Base-by-base conservation (phyloP, 2,329 filamentous ascomycete genomes). In the Fusarium acutatum region DNA sequence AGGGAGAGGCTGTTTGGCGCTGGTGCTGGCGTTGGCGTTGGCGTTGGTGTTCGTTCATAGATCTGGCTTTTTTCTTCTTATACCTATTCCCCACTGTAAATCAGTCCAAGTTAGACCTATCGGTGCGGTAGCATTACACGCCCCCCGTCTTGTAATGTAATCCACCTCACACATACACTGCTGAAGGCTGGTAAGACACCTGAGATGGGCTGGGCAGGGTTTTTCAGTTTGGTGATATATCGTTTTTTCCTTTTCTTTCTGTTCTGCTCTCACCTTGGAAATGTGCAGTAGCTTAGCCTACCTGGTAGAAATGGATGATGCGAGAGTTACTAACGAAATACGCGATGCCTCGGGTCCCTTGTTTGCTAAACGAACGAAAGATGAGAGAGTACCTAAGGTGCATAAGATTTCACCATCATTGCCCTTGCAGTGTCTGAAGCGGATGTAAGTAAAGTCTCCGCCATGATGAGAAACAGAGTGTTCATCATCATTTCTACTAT, bases 121-220 rank as follows among this genome's bases (percentile, higher is more conserved):
- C 43, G 41, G 41, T 28, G 40, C 35, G 44, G 50, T 30, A 32
- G 14, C 41, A 47, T 40, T 50, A 41, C 41, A 60, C 62, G 62
- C 71, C 17, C 53, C 54, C 67, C 46, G 17, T 46, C 40, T 49
- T 18, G 52, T 26, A 34, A 34, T 52, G 56, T 32, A 49, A 24
- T 24, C 17, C n/a, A 24, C 43, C 43, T 46, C 47, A 50, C 22
- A 34, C 30, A 50, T 50, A 34, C 30, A 52, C 30, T 49, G 59
- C 26, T 49, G 66, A 53, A 58, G 59, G 64, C 58, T 57, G 67
- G 61, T 72, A 71, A 72, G 72, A 75, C 72, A 70, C 28, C 60
- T 62, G 57, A 62, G 47, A 69, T 74, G 59, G 65, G 53, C 49
- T 52, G 71, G 61, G 47, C 35, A 32, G 34, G 30, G 50, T 18